Conservation (phyloP, 768 basidiomycete genomes). For the Suillus bovinus region DNA sequence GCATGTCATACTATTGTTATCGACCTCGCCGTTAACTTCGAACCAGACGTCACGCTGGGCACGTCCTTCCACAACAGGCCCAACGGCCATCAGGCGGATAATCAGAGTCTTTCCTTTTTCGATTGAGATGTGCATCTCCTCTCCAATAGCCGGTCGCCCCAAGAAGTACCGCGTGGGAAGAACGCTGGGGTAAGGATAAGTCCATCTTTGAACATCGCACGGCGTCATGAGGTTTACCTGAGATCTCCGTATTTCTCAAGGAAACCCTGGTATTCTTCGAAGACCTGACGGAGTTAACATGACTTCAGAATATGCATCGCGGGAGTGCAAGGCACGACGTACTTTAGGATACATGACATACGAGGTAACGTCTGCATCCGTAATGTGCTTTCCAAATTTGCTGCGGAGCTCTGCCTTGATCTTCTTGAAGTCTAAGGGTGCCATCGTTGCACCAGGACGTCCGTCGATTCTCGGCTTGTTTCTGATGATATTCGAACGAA, state of each 20-base stretch:
- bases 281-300: constrained; percentile 58
- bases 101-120: constrained; percentile 97
- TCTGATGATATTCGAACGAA: constrained; percentile 89
- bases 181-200: constrained; percentile 53
- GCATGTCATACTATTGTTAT: constrained; percentile 17
- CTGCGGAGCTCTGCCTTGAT: constrained; percentile 90
- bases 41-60: constrained; percentile 98
- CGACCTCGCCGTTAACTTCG: constrained; percentile 94
- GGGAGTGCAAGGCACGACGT: constrained; percentile 16
- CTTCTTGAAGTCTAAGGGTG: constrained; percentile 92
- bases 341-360: constrained; percentile 99
- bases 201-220: constrained; percentile 14
- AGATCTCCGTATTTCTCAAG: constrained; percentile 94
- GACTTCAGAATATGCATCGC: constrained; percentile 9
- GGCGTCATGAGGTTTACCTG: constrained; percentile 49
- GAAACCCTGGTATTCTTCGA: constrained; percentile 96
- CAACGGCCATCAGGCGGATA: constrained; percentile 93
- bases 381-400: constrained; percentile 95
- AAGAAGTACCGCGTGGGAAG: constrained; percentile 98
- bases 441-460: constrained; percentile 87
- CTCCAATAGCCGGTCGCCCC: constrained; percentile 85
- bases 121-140: constrained; percentile 96
- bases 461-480: constrained; percentile 92
- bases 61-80: constrained; percentile 87
- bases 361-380: constrained; percentile 88